Percentiles rank a stretch among this genome's conserved stretches.
Conservation (phyloP, 345 rosid genomes). For the Salix koriyanagi region DNA sequence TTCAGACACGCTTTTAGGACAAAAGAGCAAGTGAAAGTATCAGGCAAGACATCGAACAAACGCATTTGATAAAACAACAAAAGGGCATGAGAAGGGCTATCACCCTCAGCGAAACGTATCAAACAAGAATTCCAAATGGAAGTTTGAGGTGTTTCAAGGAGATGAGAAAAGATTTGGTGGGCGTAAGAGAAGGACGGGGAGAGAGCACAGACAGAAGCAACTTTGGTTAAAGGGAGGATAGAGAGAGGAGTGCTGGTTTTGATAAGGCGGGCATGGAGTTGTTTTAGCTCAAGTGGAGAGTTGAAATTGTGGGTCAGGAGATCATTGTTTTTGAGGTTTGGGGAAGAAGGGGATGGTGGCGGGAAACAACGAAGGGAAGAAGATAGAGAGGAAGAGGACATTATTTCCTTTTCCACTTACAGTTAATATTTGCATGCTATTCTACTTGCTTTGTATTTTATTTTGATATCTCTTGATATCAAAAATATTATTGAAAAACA, state of each 20-base stretch:
- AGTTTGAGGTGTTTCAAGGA: not conserved
- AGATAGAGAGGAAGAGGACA: too few species aligned
- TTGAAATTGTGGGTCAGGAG: constrained; percentile 28
- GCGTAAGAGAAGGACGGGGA: constrained; percentile 23
- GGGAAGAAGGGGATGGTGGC: too few species aligned
- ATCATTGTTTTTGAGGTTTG: not conserved
- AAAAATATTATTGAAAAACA: too few species aligned
- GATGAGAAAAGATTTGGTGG: constrained; percentile 14
- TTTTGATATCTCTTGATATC: too few species aligned
- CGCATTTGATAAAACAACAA: constrained; percentile 26
- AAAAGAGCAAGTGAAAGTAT: constrained; percentile 37
- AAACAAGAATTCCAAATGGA: constrained; percentile 43
- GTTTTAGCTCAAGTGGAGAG: constrained; percentile 40
- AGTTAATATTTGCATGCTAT: too few species aligned
- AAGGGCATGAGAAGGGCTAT: constrained; percentile 20
- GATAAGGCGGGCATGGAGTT: constrained; percentile 31
- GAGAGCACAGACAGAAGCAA: constrained; percentile 29
- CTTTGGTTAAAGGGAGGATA: constrained; percentile 23
- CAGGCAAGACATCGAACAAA: constrained; percentile 20
- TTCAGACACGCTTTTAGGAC: constrained; percentile 29
- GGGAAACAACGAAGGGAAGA: too few species aligned
- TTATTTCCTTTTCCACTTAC: too few species aligned
- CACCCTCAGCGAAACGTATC: constrained; percentile 30
- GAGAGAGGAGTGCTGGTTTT: constrained; percentile 31
- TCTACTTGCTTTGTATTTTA: too few species aligned